Percentiles rank a stretch among this genome's conserved stretches.
Evolutionary conservation across 1,139 yeast species (phyloP).

Genomic region (Sugiyamaella japonica): DNA sequence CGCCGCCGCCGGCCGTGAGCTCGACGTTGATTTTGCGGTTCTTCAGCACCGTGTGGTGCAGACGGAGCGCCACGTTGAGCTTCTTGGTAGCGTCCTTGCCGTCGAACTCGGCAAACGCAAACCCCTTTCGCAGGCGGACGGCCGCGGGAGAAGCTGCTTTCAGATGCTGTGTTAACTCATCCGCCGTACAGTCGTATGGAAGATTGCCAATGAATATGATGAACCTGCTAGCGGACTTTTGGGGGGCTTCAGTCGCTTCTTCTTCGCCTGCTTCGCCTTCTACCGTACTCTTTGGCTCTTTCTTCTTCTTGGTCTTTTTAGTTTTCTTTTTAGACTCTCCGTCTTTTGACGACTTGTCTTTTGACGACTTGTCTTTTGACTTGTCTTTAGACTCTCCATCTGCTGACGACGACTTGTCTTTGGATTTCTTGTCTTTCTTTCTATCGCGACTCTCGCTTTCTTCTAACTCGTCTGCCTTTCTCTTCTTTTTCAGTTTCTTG

Average conservation of each 20-base stretch:
- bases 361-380: constrained; percentile 61
- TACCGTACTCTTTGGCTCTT: constrained; percentile 11
- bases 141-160: constrained; percentile 75
- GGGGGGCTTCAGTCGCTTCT: constrained; percentile 48
- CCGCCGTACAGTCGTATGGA: constrained; percentile 67
- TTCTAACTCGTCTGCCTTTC: constrained; percentile 21
- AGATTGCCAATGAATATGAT: constrained; percentile 90
- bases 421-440: constrained; percentile 45
- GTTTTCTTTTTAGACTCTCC: constrained; percentile 23
- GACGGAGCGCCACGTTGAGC: constrained; percentile 68
- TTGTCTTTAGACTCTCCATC: constrained; percentile 47
- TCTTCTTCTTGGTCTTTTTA: constrained; percentile 20
- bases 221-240: constrained; percentile 56
- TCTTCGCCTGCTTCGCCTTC: constrained; percentile 19
- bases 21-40: constrained; percentile 87
- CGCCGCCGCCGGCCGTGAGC: constrained; percentile 97
- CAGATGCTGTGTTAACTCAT: constrained; percentile 72
- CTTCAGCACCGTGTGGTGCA: constrained; percentile 72
- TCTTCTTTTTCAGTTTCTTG: constrained; percentile 19
- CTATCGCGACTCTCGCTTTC: constrained; percentile 40
- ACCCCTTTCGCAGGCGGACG: constrained; percentile 78
- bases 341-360: constrained; percentile 64
- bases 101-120: constrained; percentile 88
- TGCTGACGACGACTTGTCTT: constrained; percentile 69
- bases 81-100: constrained; percentile 66